phyloP scores from a whole-genome alignment of 495 filamentous ascomycete genomes.

The Tuber melanosporum region DNA sequence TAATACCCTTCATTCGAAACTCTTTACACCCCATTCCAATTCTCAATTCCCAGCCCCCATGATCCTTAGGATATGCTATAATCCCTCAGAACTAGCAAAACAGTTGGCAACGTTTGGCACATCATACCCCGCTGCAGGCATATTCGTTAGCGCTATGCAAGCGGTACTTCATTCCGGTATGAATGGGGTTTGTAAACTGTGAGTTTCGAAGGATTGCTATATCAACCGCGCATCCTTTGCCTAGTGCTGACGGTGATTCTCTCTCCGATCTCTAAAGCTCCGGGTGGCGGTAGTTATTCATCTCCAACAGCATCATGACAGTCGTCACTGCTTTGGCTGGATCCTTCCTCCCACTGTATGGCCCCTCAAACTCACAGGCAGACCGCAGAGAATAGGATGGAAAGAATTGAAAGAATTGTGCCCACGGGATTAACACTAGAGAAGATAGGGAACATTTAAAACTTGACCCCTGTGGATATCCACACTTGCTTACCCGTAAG shows the following conservation, averaged over 20 bases:
- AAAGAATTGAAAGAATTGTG: constrained; percentile 6
- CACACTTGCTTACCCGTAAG: constrained; percentile 6
- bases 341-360: constrained; percentile 11
- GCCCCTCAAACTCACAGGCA: constrained; percentile 1
- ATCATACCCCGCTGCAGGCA: no score
- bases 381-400: constrained; percentile 4
- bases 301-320: constrained; percentile 19
- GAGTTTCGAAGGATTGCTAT: no score
- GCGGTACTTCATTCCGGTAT: no score
- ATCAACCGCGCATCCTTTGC: no score
- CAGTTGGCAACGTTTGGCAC: no score
- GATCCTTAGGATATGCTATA: no score
- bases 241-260: neutral
- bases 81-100: no score
- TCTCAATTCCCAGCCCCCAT: no score
- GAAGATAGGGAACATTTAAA: constrained; percentile 2
- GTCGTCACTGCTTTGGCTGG: constrained; percentile 13
- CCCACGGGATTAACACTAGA: neutral
- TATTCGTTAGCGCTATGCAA: no score
- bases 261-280: neutral
- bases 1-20: no score
- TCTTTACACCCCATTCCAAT: no score
- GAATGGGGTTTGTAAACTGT: no score
- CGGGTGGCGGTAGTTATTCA: constrained; percentile 18
- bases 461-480: constrained; percentile 17